Conservation (phyloP, 2,329 filamentous ascomycete genomes). For the Calonectria pseudoreteaudii region DNA sequence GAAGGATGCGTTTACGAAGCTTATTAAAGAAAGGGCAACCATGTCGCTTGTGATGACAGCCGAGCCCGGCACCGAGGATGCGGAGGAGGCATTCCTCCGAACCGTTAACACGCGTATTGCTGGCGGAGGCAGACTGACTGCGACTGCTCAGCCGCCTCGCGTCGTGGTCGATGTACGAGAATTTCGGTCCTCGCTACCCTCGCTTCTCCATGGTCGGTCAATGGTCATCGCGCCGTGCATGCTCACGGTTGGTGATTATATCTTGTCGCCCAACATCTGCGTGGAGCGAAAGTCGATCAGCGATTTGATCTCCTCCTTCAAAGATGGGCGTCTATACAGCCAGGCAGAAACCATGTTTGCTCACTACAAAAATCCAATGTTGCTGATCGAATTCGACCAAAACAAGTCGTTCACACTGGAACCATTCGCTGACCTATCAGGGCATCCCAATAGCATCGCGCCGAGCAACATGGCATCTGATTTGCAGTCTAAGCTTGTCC, state of each 20-base stretch:
- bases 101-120: conserved; percentile 98
- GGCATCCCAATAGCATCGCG: conserved; percentile 72
- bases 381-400: conserved; percentile 97
- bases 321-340: conserved; percentile 89
- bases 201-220: conserved; percentile 87
- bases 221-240: conserved; percentile 94
- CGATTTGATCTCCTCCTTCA: conserved; percentile 92
- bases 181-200: conserved; percentile 92
- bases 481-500: conserved; percentile 90
- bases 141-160: conserved; percentile 87
- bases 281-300: conserved; percentile 94
- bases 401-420: conserved; percentile 97
- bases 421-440: conserved; percentile 75
- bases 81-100: conserved; percentile 90
- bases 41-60: conserved; percentile 91
- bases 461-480: conserved; percentile 73
- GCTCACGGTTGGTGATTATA: conserved; percentile 96
- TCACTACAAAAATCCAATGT: conserved; percentile 89
- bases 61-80: conserved; percentile 78
- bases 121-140: conserved; percentile 85
- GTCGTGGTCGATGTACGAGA: conserved; percentile 97
- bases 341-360: conserved; percentile 95
- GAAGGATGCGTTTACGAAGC: conserved; percentile 93
- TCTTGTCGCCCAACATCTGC: conserved; percentile 90
- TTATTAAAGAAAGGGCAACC: conserved; percentile 92